Conservation (phyloP, 2,329 filamentous ascomycete genomes). For the Aspergillus ustus region DNA sequence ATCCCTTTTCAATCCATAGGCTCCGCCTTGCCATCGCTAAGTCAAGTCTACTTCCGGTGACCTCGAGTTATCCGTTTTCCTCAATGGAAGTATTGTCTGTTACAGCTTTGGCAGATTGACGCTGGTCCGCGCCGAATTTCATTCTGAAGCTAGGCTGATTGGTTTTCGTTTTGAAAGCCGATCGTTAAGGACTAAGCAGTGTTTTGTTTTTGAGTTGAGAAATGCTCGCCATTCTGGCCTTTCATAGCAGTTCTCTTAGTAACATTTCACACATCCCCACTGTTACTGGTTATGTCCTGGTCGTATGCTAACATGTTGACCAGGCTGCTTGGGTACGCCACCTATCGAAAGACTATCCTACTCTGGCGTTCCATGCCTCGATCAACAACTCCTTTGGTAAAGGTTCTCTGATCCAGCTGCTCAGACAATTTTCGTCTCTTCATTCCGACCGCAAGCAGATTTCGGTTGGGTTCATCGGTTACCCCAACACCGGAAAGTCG, state of each 20-base stretch:
- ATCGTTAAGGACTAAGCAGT: slow-evolving; percentile 75
- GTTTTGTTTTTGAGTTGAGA: slow-evolving; percentile 98
- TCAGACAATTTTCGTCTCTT: slow-evolving; percentile 89
- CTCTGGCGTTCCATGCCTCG: slow-evolving; percentile 89
- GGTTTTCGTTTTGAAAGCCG: slow-evolving; percentile 85
- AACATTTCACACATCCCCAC: slow-evolving; percentile 82
- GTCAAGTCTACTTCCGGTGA: slow-evolving; percentile 79
- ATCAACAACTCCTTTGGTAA: slow-evolving; percentile 98
- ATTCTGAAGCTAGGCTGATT: slow-evolving; percentile 70
- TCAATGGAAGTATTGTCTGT: slow-evolving; percentile 86
- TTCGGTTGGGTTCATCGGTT: slow-evolving; percentile 84
- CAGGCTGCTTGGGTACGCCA: slow-evolving; percentile 92
- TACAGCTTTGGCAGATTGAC: slow-evolving; percentile 99
- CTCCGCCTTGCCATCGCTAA: slow-evolving; percentile 68
- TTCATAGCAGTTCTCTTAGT: slow-evolving; percentile 94
- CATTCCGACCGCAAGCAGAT: slow-evolving; percentile 94
- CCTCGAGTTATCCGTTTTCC: slow-evolving; percentile 52
- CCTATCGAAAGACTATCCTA: slow-evolving; percentile 89
- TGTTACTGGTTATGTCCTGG: slow-evolving; percentile 47
- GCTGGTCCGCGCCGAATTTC: slow-evolving; percentile 69
- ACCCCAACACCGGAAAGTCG: slow-evolving; percentile 94
- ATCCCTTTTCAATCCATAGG: slow-evolving; percentile 17
- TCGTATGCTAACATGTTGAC: slow-evolving; percentile 37
- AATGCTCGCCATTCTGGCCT: slow-evolving; percentile 68
- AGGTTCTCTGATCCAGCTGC: slow-evolving; percentile 86